These are phyloP conservation scores for Theileria parva DNA, from an alignment of 169 alveolate genomes.

Conservation along the genomic window DNA sequence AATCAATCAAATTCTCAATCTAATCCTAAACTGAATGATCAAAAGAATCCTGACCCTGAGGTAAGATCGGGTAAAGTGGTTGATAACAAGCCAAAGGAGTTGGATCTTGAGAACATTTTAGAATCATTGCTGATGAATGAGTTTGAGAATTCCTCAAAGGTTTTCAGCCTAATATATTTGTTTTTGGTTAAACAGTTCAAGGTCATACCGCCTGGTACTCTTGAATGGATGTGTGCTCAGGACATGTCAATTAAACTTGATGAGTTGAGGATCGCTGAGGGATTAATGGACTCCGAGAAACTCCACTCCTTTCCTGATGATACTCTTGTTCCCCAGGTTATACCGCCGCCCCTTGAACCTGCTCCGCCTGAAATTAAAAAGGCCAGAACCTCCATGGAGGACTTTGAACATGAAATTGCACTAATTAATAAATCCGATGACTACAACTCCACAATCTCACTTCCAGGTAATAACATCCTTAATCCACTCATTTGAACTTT, in stretches of 20 bases:
- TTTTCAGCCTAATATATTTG: slow-evolving; percentile 44
- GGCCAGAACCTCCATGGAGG: slow-evolving; percentile 26
- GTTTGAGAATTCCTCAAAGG: slow-evolving; percentile 44
- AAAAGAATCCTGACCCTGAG: not conserved
- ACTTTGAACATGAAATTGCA: slow-evolving; percentile 26
- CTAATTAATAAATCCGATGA: slow-evolving; percentile 13
- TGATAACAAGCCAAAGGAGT: not conserved
- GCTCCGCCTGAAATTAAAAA: not conserved
- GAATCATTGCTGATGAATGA: slow-evolving; percentile 44
- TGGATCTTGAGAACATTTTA: slow-evolving; percentile 27
- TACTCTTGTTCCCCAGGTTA: slow-evolving; percentile 19
- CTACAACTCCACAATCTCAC: slow-evolving; percentile 5
- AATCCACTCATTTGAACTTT: too few species aligned
- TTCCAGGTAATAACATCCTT: slow-evolving; percentile 6
- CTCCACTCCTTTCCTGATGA: slow-evolving; percentile 21
- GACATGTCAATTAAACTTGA: slow-evolving; percentile 54
- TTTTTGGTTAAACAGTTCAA: slow-evolving; percentile 29
- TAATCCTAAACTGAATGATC: too few species aligned
- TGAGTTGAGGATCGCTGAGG: slow-evolving; percentile 24
- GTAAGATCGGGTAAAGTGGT: not conserved
- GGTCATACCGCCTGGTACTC: slow-evolving; percentile 42
- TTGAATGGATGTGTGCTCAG: slow-evolving; percentile 61
- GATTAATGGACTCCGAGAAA: slow-evolving; percentile 49
- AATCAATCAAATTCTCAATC: too few species aligned
- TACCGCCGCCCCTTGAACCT: not conserved